These are phyloP conservation scores for Daldinia childiae DNA, from an alignment of 495 filamentous ascomycete genomes.

Conservation along the genomic window DNA sequence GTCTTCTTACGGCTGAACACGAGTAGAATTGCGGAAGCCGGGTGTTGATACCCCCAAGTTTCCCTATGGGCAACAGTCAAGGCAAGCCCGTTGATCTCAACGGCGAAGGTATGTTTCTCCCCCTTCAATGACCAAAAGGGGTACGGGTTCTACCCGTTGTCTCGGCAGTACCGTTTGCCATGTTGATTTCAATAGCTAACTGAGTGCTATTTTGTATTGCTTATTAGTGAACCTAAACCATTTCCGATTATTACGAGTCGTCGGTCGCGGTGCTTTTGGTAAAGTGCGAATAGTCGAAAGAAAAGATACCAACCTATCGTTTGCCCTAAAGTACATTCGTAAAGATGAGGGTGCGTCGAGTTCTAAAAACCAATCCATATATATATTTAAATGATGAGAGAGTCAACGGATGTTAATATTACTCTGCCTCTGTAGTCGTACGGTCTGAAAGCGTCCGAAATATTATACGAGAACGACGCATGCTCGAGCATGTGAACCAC, in stretches of 20 bases:
- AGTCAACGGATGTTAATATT: constrained; percentile 22
- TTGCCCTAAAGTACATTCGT: constrained; percentile 96
- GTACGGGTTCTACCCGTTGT: constrained; percentile 1
- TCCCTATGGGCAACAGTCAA: constrained; percentile 88
- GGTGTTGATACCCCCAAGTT: constrained; percentile 11
- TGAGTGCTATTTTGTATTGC: constrained; percentile 21
- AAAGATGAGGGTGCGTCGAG: constrained; percentile 90
- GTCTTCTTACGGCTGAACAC: constrained; percentile 26
- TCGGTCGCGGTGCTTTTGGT: constrained; percentile 97
- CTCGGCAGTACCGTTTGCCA: constrained; percentile 5
- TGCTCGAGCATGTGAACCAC: constrained; percentile 98
- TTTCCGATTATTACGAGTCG: constrained; percentile 92
- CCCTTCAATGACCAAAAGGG: neutral
- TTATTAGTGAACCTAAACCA: constrained; percentile 91
- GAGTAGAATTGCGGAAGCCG: constrained; percentile 19
- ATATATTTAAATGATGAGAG: constrained; percentile 2
- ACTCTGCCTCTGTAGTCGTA: constrained; percentile 69
- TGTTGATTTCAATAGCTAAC: constrained; percentile 1
- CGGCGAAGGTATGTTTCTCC: constrained; percentile 82
- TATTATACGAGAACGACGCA: constrained; percentile 94
- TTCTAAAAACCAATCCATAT: neutral
- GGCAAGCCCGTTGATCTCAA: constrained; percentile 92
- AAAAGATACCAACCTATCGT: constrained; percentile 90
- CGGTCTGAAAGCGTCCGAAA: constrained; percentile 97
- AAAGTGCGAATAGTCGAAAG: constrained; percentile 98